A percentile compares a stretch with the other conserved stretches of the same genome.
These are phyloP conservation scores for Gnomoniopsis smithogilvyi DNA, from an alignment of 2,329 filamentous ascomycete genomes.

Conservation along the genomic window DNA sequence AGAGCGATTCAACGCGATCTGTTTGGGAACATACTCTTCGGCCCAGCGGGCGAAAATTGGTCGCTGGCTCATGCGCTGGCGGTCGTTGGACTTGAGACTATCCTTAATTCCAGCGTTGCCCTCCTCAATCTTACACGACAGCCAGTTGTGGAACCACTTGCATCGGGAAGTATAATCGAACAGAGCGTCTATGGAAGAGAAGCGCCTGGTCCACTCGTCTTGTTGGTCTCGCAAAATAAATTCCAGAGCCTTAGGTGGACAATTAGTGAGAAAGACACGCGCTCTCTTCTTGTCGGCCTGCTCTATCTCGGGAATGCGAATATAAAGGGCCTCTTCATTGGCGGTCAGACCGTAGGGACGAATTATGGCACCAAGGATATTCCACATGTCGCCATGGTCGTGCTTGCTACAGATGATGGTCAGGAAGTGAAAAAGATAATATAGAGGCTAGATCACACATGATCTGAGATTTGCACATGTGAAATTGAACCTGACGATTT, in stretches of 20 bases:
- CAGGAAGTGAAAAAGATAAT: neutral
- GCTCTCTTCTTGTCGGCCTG: constrained; percentile 50
- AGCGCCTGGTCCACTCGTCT: constrained; percentile 50
- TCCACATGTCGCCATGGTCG: constrained; percentile 70
- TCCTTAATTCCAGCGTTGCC: constrained; percentile 26
- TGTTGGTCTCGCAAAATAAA: constrained; percentile 57
- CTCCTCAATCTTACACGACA: constrained; percentile 19
- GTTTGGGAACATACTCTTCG: constrained; percentile 58
- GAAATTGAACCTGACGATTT: too few species aligned
- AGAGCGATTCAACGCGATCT: constrained; percentile 38
- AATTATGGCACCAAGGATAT: constrained; percentile 60
- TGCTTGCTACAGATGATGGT: constrained; percentile 38
- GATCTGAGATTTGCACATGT: neutral
- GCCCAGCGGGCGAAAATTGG: constrained; percentile 59
- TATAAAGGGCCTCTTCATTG: constrained; percentile 59
- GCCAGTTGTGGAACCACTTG: constrained; percentile 52
- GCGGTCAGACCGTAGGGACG: constrained; percentile 63
- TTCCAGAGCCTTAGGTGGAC: constrained; percentile 51
- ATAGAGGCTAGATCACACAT: neutral
- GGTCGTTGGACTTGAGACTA: constrained; percentile 51
- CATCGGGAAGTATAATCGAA: constrained; percentile 60
- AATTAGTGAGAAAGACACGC: constrained; percentile 56
- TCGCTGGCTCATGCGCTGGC: constrained; percentile 51
- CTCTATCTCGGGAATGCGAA: constrained; percentile 70
- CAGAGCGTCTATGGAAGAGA: constrained; percentile 51